Percentiles rank a stretch among this genome's conserved stretches.
Conservation (phyloP, 371 early-diverging fungal species). For the Mortierella polycephala region DNA sequence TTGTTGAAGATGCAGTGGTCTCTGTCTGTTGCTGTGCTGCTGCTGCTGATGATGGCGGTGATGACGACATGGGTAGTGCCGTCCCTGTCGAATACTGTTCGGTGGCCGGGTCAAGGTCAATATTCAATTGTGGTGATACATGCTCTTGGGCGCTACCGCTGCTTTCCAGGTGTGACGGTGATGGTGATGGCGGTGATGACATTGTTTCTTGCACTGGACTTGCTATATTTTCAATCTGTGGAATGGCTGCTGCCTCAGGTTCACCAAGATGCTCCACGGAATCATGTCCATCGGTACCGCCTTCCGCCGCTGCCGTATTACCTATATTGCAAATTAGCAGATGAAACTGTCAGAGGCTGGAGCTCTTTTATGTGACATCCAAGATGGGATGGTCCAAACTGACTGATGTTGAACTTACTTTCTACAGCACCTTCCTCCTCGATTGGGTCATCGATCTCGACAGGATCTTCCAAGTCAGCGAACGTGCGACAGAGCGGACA, state of each 20-base stretch:
- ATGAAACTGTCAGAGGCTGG: too few species aligned
- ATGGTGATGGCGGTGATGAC: not conserved
- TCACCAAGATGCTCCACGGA: not conserved
- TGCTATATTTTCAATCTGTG: not conserved
- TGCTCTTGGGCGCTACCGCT: too few species aligned
- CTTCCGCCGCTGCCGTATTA: not conserved
- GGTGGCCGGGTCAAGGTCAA: too few species aligned
- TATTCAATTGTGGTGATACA: too few species aligned
- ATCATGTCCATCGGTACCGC: not conserved
- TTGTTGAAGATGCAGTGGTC: constrained; percentile 18
- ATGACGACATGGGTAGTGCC: not conserved
- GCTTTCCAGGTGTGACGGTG: not conserved
- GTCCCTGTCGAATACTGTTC: not conserved
- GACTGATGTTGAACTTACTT: not conserved
- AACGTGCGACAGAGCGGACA: constrained; percentile 96
- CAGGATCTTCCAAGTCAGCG: constrained; percentile 90
- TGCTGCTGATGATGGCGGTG: not conserved
- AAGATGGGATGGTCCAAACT: not conserved
- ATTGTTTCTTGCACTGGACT: not conserved
- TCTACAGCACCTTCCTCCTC: constrained; percentile 18
- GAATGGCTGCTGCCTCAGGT: not conserved
- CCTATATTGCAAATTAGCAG: not conserved
- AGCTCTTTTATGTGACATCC: too few species aligned
- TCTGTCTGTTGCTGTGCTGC: not conserved
- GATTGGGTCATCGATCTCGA: constrained; percentile 72